Evolutionary conservation across 768 basidiomycete genomes (phyloP).

Genomic region (Paxillus rubicundulus): DNA sequence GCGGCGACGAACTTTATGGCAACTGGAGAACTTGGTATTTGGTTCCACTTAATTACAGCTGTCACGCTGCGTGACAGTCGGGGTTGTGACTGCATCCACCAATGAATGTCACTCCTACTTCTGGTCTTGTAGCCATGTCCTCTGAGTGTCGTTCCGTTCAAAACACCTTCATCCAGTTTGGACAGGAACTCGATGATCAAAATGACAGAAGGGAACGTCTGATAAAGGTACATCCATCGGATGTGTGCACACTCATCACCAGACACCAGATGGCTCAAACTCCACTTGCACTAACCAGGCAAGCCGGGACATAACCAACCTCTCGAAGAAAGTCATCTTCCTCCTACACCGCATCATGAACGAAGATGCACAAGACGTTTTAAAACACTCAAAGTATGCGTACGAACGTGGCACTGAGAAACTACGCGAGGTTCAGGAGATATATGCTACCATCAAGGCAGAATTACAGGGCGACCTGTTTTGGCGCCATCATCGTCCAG

Average conservation of each 20-base stretch:
- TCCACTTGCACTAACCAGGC: constrained; percentile 43
- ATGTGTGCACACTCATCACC: constrained; percentile 6
- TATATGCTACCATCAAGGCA: constrained; percentile 59
- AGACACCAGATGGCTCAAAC: constrained; percentile 1
- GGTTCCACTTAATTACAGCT: not conserved
- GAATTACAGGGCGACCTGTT: constrained; percentile 69
- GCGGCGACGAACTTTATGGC: not conserved
- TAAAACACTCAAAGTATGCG: constrained; percentile 40
- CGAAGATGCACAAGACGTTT: constrained; percentile 34
- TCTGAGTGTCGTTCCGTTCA: constrained; percentile 8
- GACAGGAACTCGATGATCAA: constrained; percentile 73
- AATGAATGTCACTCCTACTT: not conserved
- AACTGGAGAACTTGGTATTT: not conserved
- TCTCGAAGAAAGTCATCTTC: constrained; percentile 94
- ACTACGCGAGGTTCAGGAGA: constrained; percentile 59
- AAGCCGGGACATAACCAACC: constrained; percentile 84
- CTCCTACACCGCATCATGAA: constrained; percentile 75
- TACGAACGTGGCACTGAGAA: constrained; percentile 54
- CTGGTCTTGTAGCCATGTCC: not conserved
- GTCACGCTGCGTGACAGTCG: constrained; percentile 4
- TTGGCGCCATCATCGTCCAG: constrained; percentile 73
- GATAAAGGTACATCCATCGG: constrained; percentile 64
- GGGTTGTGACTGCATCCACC: not conserved
- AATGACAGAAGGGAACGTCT: constrained; percentile 88
- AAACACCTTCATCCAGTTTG: constrained; percentile 56